These are phyloP conservation scores for Backusella macrospora DNA, from an alignment of 192 early-diverging fungal genomes.

Conservation along the genomic window DNA sequence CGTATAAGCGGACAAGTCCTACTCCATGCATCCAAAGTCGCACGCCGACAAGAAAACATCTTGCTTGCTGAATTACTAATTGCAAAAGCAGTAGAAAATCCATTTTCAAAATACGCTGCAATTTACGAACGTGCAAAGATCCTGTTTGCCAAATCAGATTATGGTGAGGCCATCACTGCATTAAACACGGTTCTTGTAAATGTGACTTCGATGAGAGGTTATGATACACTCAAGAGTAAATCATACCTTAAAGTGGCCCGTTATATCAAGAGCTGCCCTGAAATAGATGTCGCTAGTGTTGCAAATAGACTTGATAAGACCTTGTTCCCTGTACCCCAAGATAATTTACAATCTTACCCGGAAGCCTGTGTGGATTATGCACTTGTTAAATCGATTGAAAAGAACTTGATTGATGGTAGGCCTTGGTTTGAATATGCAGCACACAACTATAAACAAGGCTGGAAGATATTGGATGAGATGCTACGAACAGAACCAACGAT, in stretches of 20 bases:
- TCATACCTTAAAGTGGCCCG: constrained; percentile 24
- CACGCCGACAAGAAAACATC: constrained; percentile 23
- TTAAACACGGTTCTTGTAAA: background rate
- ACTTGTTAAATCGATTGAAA: constrained; percentile 19
- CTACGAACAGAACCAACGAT: constrained; percentile 18
- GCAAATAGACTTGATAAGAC: background rate
- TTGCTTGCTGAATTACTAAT: constrained; percentile 1
- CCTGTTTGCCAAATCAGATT: constrained; percentile 16
- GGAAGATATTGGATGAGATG: constrained; percentile 57
- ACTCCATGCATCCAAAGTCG: constrained; percentile 18
- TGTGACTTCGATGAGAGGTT: background rate
- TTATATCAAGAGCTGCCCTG: constrained; percentile 15
- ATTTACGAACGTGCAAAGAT: constrained; percentile 24
- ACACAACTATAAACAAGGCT: constrained; percentile 59
- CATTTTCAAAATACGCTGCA: background rate
- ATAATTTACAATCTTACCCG: background rate
- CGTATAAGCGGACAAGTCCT: background rate
- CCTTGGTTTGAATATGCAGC: constrained; percentile 65
- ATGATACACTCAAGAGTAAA: constrained; percentile 14
- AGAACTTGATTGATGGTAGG: background rate
- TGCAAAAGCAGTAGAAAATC: background rate
- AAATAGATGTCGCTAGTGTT: background rate
- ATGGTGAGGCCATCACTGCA: background rate
- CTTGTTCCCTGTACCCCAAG: background rate
- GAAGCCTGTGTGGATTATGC: constrained; percentile 21